Evolutionary conservation across 2,329 filamentous ascomycete genomes (phyloP).

Genomic region (Elsinoe perseae): DNA sequence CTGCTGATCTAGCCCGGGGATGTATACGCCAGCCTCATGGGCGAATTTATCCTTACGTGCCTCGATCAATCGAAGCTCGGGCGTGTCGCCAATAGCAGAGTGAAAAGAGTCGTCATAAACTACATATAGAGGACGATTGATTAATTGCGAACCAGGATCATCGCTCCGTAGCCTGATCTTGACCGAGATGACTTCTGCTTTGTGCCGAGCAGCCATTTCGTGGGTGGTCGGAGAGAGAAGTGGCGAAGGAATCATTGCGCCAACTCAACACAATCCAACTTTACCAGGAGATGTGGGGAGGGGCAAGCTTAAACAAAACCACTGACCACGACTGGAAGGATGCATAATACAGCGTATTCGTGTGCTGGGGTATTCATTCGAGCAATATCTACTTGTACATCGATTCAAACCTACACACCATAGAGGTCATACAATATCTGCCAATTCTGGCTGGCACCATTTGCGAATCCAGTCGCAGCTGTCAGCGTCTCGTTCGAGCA

Average conservation of each 20-base stretch:
- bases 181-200: not conserved
- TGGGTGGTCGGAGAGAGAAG: no score
- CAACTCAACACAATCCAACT: no score
- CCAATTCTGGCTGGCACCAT: constrained; percentile 19
- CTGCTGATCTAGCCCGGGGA: constrained; percentile 23
- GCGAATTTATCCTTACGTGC: constrained; percentile 17
- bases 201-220: not conserved
- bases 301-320: no score
- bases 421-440: constrained; percentile 17
- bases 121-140: not conserved
- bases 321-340: no score
- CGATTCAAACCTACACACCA: not conserved
- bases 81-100: not conserved
- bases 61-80: not conserved
- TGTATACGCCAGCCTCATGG: constrained; percentile 30
- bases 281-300: not conserved
- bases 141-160: not conserved
- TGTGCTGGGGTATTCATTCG: no score
- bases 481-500: constrained; percentile 18
- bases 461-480: constrained; percentile 19
- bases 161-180: not conserved
- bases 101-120: not conserved
- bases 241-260: no score
- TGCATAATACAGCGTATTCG: no score
- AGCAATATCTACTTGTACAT: no score